Conservation (phyloP, 306 rosid genomes). For the Carpinus fangiana region DNA sequence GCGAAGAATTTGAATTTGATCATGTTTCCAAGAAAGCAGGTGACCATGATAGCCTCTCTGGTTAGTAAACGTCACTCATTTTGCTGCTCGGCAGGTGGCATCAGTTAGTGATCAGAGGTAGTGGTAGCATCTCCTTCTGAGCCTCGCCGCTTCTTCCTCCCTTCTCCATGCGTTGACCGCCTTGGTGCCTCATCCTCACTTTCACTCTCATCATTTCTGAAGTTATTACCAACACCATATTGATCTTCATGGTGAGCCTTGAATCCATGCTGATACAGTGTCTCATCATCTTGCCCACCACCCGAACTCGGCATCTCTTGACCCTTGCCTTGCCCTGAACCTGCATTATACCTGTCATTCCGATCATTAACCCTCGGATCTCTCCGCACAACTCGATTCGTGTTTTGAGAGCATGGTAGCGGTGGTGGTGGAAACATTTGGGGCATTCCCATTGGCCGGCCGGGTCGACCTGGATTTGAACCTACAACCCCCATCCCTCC, state of each 20-base stretch:
- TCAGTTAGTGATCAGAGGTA: slow-evolving; percentile 48
- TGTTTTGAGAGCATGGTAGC: slow-evolving; percentile 54
- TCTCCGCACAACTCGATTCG: slow-evolving; percentile 55
- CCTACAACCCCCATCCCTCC: slow-evolving; percentile 91
- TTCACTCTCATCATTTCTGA: slow-evolving; percentile 77
- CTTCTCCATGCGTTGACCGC: slow-evolving; percentile 95
- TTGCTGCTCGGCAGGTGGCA: slow-evolving; percentile 24
- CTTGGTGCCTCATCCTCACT: slow-evolving; percentile 99
- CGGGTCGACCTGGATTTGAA: slow-evolving; percentile 63
- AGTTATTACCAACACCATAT: slow-evolving; percentile 44
- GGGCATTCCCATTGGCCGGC: slow-evolving; percentile 85
- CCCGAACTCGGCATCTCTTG: slow-evolving; percentile 62
- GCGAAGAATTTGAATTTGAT: slow-evolving; percentile 18
- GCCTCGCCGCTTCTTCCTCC: slow-evolving; percentile 82
- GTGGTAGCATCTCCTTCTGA: slow-evolving; percentile 53
- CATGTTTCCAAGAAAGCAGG: slow-evolving; percentile 26
- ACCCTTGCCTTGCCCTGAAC: slow-evolving; percentile 69
- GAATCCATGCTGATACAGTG: slow-evolving; percentile 61
- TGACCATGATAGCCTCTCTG: slow-evolving; percentile 30
- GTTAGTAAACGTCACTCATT: slow-evolving; percentile 30
- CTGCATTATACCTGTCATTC: slow-evolving; percentile 64
- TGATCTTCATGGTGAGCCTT: slow-evolving; percentile 62
- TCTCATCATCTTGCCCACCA: slow-evolving; percentile 69
- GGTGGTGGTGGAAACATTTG: slow-evolving; percentile 83
- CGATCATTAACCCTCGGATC: slow-evolving; percentile 74